phyloP scores from a whole-genome alignment of 805 yeast species.

The Pichia insulana region DNA sequence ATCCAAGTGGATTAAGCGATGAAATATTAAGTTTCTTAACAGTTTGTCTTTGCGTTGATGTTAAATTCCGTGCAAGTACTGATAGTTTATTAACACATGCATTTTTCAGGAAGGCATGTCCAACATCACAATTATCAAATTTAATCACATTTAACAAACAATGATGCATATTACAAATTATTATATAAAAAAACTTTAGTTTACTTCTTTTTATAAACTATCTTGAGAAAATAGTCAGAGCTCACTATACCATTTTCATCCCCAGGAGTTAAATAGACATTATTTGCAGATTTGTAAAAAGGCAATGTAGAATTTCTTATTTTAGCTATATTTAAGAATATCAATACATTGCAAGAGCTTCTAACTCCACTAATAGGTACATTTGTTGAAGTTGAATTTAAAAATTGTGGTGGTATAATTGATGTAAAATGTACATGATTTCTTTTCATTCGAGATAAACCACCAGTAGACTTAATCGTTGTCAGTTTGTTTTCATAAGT shows the following conservation, averaged over 20 bases:
- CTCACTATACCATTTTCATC: slow-evolving; percentile 44
- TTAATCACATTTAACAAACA: slow-evolving; percentile 35
- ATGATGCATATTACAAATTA: neutral
- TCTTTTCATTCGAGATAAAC: slow-evolving; percentile 61
- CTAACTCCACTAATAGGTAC: slow-evolving; percentile 62
- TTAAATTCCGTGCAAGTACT: slow-evolving; percentile 81
- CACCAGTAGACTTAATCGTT: slow-evolving; percentile 42
- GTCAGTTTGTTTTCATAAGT: slow-evolving; percentile 46
- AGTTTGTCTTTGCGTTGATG: slow-evolving; percentile 91
- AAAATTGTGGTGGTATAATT: slow-evolving; percentile 34
- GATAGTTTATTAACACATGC: slow-evolving; percentile 77
- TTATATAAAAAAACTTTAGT: neutral
- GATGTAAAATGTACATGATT: slow-evolving; percentile 83
- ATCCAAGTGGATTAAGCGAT: slow-evolving; percentile 63
- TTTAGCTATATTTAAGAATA: slow-evolving; percentile 50
- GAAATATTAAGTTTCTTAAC: slow-evolving; percentile 80
- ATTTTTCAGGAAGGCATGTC: slow-evolving; percentile 58
- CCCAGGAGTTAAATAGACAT: slow-evolving; percentile 66
- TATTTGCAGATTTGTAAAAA: slow-evolving; percentile 60
- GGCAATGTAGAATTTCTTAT: slow-evolving; percentile 36
- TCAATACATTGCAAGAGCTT: slow-evolving; percentile 42
- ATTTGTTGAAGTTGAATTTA: slow-evolving; percentile 5
- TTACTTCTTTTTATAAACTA: slow-evolving; percentile 19
- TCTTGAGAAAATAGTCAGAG: slow-evolving; percentile 32
- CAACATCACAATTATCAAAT: slow-evolving; percentile 47